Evolutionary conservation across 495 filamentous ascomycete species (phyloP).

Genomic region (Penicillium dipodomyicola): DNA sequence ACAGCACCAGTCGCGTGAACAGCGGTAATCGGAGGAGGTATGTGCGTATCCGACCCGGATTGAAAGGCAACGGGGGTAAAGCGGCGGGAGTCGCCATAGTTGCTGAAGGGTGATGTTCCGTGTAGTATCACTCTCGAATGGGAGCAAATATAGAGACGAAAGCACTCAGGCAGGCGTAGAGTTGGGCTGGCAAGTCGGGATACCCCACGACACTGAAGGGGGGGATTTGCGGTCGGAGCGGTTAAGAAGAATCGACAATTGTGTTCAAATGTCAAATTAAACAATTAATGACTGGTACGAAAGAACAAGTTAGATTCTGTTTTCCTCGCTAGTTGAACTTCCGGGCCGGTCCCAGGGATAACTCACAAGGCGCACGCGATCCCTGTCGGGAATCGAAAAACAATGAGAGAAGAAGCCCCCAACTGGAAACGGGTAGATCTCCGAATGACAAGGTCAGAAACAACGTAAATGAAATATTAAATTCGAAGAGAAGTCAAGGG

Average conservation of each 20-base stretch:
- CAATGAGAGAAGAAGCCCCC: background rate
- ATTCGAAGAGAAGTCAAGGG: background rate
- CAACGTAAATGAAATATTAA: background rate
- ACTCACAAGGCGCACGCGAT: slow-evolving; percentile 28
- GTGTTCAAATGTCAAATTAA: background rate
- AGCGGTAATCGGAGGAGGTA: slow-evolving; percentile 86
- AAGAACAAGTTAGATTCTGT: slow-evolving; percentile 7
- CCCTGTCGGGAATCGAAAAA: background rate
- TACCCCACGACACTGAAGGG: background rate
- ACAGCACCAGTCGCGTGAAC: slow-evolving; percentile 72
- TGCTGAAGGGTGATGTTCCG: background rate
- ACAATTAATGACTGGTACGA: slow-evolving; percentile 6
- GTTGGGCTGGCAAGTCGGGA: background rate
- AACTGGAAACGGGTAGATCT: background rate
- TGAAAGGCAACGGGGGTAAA: slow-evolving; percentile 47
- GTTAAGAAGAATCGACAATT: background rate
- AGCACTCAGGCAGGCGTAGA: background rate
- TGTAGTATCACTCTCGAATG: background rate
- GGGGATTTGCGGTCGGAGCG: background rate
- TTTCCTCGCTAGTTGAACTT: background rate
- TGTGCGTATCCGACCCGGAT: slow-evolving; percentile 52
- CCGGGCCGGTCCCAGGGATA: slow-evolving; percentile 24
- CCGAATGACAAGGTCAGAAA: background rate
- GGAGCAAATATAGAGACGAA: background rate
- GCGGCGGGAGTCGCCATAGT: slow-evolving; percentile 43